Evolutionary conservation across 306 rosid species (phyloP).

Genomic region (Ceratonia siliqua): DNA sequence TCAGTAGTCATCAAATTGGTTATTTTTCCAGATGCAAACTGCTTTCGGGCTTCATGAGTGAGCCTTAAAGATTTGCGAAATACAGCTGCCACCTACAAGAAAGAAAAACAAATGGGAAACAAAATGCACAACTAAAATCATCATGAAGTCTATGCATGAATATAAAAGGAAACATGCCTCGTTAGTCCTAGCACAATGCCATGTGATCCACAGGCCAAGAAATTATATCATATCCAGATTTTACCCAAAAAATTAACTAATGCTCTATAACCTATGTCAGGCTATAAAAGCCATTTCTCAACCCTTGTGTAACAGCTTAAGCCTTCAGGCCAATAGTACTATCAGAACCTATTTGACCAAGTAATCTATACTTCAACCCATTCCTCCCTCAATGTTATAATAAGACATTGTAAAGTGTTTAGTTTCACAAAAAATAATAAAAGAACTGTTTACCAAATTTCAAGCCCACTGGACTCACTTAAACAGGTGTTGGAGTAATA

Average conservation of each 20-base stretch:
- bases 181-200: slow-evolving; percentile 11
- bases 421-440: background rate
- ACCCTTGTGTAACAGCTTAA: slow-evolving; percentile 3
- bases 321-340: background rate
- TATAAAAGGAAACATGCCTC: slow-evolving; percentile 13
- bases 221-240: slow-evolving; percentile 2
- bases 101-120: background rate
- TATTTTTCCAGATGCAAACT: slow-evolving; percentile 89
- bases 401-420: slow-evolving; percentile 2
- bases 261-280: slow-evolving; percentile 17
- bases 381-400: background rate
- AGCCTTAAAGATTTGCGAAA: slow-evolving; percentile 94
- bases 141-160: slow-evolving; percentile 27
- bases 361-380: background rate
- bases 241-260: slow-evolving; percentile 17
- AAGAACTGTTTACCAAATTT: background rate
- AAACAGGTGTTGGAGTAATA: background rate
- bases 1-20: slow-evolving; percentile 98
- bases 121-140: slow-evolving; percentile 22
- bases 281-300: background rate
- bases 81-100: slow-evolving; percentile 83
- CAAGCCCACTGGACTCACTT: background rate
- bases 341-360: background rate
- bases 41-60: slow-evolving; percentile 95
- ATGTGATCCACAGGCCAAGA: background rate